These are phyloP conservation scores for Chrysoporthe austroafricana DNA, from an alignment of 2,329 filamentous ascomycete species.

Conservation along the genomic window DNA sequence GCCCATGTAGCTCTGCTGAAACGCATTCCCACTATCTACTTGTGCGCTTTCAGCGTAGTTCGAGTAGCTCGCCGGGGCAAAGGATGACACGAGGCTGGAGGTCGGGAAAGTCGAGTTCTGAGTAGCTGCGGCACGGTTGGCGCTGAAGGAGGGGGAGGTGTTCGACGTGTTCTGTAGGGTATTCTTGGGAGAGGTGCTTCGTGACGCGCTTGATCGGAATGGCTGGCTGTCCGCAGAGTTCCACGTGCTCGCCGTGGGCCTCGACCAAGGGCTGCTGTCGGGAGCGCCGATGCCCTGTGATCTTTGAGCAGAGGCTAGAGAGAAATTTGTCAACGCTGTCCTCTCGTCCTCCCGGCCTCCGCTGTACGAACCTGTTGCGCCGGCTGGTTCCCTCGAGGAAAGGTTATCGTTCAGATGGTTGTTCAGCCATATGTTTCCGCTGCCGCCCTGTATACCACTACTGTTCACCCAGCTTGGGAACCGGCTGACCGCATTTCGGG, in stretches of 20 bases:
- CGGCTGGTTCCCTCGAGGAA: conserved; percentile 20
- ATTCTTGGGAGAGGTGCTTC: conserved; percentile 26
- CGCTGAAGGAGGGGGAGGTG: conserved; percentile 25
- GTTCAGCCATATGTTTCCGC: conserved; percentile 24
- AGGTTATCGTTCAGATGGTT: conserved; percentile 17
- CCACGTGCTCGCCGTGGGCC: conserved; percentile 21
- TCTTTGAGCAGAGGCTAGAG: conserved; percentile 24
- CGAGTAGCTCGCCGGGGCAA: conserved; percentile 12
- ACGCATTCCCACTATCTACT: conserved; percentile 14
- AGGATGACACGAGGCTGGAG: conserved; percentile 14
- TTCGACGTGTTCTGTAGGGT: conserved; percentile 23
- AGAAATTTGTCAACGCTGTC: conserved; percentile 16
- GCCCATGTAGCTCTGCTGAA: conserved; percentile 18
- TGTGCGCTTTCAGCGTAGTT: conserved; percentile 13
- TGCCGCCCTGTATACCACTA: conserved; percentile 11
- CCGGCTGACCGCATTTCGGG: conserved; percentile 20
- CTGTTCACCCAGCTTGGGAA: conserved; percentile 19
- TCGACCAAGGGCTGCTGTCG: conserved; percentile 24
- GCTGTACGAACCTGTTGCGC: conserved; percentile 23
- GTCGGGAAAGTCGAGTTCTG: conserved; percentile 13
- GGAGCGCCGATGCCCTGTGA: conserved; percentile 16
- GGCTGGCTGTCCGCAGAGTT: conserved; percentile 22
- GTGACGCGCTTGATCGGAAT: conserved; percentile 23
- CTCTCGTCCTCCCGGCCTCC: not conserved
- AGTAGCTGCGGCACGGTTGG: conserved; percentile 17